Evolutionary conservation across 768 basidiomycete species (phyloP), one percentile per base, ranked within the genome.

Genomic region (Boletus insuetus): DNA sequence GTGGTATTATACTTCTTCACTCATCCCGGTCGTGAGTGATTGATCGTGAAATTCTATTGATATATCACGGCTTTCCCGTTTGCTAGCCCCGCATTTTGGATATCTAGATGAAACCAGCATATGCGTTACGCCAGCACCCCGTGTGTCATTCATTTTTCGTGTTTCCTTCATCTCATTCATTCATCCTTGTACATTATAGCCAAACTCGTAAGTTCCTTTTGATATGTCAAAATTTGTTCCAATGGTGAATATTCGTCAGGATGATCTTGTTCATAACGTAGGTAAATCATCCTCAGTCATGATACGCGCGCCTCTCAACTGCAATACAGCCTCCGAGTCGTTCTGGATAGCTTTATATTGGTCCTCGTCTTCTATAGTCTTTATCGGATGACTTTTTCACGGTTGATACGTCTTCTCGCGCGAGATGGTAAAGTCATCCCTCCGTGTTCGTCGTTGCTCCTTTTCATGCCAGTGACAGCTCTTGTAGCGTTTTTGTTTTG

Each of bases 91-190:
- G 3, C 32, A 31, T 0, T 59, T 55, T 20, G 2, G 19, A 20
- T 46, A 68, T 22, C 40, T 70, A 1, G 4, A n/a, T 10, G 46
- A 54, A n/a, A 40, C 26, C 6, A 48, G 57, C 29, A 11, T 70
- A 39, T 70, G 66, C 20, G n/a, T 39, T 14, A 2, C n/a, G 9
- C 51, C 45, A 0, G 12, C 44, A 10, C 42, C 51, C 2, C 39
- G 66, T 68, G 53, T 16, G 68, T 63, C 9, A 6, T 14, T 2
- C 1, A 4, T n/a, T 46, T 19, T 31, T 20, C 11, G 6, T 17
- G 3, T 4, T 4, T 11, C 2, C 13, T 16, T 46, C 29, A 47
- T 51, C 58, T n/a, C n/a, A n/a, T n/a, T 60, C 32, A 53, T 34
- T 60, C 26, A 55, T 34, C 16, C 19, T n/a, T 5, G 6, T 1